Conservation (phyloP, 352 stramenopile species). For the Pythium guiyangense region DNA sequence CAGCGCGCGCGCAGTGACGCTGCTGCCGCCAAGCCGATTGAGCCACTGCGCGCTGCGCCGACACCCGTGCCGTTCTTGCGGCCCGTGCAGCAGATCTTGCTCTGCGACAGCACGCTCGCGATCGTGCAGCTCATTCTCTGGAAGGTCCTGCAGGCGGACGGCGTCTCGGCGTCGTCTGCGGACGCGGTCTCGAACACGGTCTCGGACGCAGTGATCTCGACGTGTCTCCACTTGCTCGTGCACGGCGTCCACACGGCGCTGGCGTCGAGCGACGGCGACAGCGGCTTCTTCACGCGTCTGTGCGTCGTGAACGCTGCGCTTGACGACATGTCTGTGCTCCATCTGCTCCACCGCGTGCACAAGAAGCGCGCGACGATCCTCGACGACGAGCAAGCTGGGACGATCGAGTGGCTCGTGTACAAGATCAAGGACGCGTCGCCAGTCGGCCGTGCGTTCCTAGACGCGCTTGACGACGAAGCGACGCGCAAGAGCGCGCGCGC, state of each 20-base stretch:
- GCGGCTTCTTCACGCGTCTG: conserved; percentile 50
- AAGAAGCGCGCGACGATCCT: conserved; percentile 38
- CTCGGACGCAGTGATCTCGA: conserved; percentile 82
- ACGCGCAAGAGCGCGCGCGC: conserved; percentile 19
- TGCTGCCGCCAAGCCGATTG: conserved; percentile 21
- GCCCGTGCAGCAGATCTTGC: conserved; percentile 54
- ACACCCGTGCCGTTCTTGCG: conserved; percentile 46
- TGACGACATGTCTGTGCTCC: conserved; percentile 40
- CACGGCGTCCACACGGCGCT: conserved; percentile 66
- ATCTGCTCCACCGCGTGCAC: conserved; percentile 49
- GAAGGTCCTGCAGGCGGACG: conserved; percentile 32
- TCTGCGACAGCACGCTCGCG: conserved; percentile 58
- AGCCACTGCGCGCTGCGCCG: conserved; percentile 33
- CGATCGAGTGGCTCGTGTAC: conserved; percentile 71
- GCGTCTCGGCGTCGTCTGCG: conserved; percentile 17
- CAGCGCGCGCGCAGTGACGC: conserved; percentile 12
- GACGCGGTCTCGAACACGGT: conserved; percentile 29
- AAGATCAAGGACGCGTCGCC: conserved; percentile 47
- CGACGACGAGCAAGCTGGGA: conserved; percentile 71
- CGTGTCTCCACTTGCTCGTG: conserved; percentile 73
- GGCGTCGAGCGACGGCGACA: conserved; percentile 12
- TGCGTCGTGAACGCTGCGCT: conserved; percentile 25
- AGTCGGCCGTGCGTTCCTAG: conserved; percentile 31
- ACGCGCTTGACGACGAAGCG: conserved; percentile 27
- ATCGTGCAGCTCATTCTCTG: conserved; percentile 67